Evolutionary conservation across 345 rosid species (phyloP), one percentile per base, ranked within the genome.

Genomic region (Cochlearia excelsa): DNA sequence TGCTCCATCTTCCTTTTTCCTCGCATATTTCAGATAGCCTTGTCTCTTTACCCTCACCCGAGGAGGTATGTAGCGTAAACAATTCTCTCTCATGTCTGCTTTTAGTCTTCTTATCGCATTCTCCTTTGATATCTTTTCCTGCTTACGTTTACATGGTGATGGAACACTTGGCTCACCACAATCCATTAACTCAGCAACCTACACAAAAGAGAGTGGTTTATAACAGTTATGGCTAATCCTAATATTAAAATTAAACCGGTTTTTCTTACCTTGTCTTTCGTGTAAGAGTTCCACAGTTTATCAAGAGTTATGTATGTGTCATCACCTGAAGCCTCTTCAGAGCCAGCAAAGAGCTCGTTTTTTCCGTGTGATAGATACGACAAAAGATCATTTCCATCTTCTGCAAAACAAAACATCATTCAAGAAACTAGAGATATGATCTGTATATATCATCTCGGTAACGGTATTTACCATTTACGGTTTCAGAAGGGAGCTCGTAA

Each of bases 31-130:
- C 60, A 86, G 83, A 67, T 84, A 86, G 45, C 80, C 86, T 10
- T 63, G 60, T 71, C 84, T 80, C 77, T 78, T 86, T 34, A 78
- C 40, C 41, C 71, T 84, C 56, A 71, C 76, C 52, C 90, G 84
- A 2, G 96, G 90, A 1, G 90, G 85, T 57, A 86, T 82, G 72
- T 86, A 92, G 42, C 55, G 49, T 74, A 92, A 86, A 63, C 78
- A 69, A 40, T 83, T 77, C 62, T 84, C 88, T 60, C 75, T 86
- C 98, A 86, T 88, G 58, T 86, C 85, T 70, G 39, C 23, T 52
- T 74, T 83, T 69, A 91, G 49, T 54, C 37, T 70, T 57, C 76
- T 74, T 30, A 92, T 67, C 26, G 77, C 77, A 46, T 26, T 54
- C 4, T 72, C 80, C 71, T 45, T 70, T 2, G 34, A 7, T 45